Base-by-base conservation (phyloP, 1,284 basidiomycete species). In the Tremellales sp. region DNA sequence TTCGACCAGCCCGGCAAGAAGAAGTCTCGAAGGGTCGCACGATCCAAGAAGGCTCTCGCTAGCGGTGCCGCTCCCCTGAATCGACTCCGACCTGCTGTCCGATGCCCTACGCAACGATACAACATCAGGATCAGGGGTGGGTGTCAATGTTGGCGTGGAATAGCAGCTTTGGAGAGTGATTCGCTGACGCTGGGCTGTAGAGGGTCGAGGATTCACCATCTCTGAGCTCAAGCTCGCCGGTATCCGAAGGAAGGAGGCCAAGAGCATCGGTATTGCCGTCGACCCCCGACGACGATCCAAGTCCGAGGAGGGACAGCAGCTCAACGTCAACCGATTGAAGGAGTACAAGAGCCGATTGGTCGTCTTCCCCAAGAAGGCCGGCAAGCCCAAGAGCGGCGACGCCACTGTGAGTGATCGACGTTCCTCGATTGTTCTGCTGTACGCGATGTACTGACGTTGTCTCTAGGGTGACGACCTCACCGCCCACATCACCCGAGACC, bases 1-100 rank as follows among this genome's bases (percentile, higher is more conserved):
- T 98, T 98, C 76, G 89, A 98, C 82, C 96, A 98, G 79, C 91
- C 94, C 59, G 96, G 93, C 53, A 88, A 89, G 77, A 98, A 98
- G 81, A 88, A 94, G 78, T 87, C 90, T 75, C 84, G 96, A 76
- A 89, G 96, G 75, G 85, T 82, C 57, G 91, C 93, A 46, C 89
- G 96, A 77, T 85, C 89, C 78, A 80, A 82, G 70, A 97, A 97
- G 81, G 91, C 92, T 54, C 84, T 92, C 50, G 78, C 83, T 58
- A 86, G 96, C 56, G 94, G 96, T 68, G 89, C 93, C 61, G 88
- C 91, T 68, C 94, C 94, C 54, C 82, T 92, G 62, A 82, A 85
- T 62, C 85, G 86, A 70, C 89, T 98, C 69, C 92, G 96, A 71
- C 94, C 94, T 51, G 94, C 93, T 60, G 96, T 99, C 68, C 92